These are phyloP conservation scores for Flueggea neowawraea DNA, from an alignment of 441 rosid species.

Conservation along the genomic window DNA sequence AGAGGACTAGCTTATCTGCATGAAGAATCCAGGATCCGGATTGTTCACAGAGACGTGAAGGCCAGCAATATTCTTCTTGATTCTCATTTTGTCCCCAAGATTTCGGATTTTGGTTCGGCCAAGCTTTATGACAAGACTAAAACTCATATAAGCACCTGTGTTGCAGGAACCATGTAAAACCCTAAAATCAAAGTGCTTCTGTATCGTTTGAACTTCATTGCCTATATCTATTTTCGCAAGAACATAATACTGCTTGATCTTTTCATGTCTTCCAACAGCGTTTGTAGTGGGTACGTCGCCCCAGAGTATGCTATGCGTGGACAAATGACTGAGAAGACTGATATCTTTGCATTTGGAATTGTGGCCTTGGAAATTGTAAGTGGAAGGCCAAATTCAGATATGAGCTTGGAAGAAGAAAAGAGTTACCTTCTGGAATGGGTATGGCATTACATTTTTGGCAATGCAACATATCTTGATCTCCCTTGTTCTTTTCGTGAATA, in stretches of 20 bases:
- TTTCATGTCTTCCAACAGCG: neutral
- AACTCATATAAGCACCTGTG: slow-evolving; percentile 74
- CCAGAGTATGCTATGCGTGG: slow-evolving; percentile 88
- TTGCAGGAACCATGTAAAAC: slow-evolving; percentile 69
- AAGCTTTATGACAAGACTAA: slow-evolving; percentile 69
- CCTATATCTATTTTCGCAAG: too few relatives aligned
- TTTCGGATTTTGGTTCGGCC: slow-evolving; percentile 78
- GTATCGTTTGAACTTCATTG: neutral
- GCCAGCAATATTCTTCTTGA: slow-evolving; percentile 61
- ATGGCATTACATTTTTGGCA: neutral
- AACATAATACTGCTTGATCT: too few relatives aligned
- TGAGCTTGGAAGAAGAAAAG: slow-evolving; percentile 33
- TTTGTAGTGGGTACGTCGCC: slow-evolving; percentile 62
- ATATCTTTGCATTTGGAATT: slow-evolving; percentile 72
- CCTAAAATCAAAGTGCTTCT: neutral
- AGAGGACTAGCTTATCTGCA: slow-evolving; percentile 79
- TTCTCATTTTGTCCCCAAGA: slow-evolving; percentile 55
- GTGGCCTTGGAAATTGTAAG: slow-evolving; percentile 59
- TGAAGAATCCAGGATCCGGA: slow-evolving; percentile 68
- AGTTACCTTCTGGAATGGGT: slow-evolving; percentile 84
- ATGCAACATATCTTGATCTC: neutral
- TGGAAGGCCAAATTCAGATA: slow-evolving; percentile 62
- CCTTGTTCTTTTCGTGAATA: neutral
- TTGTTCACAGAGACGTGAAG: slow-evolving; percentile 80
- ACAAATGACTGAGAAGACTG: slow-evolving; percentile 76